These are phyloP conservation scores for Pseudotulostoma volvatum DNA, from an alignment of 495 filamentous ascomycete genomes.

Conservation along the genomic window DNA sequence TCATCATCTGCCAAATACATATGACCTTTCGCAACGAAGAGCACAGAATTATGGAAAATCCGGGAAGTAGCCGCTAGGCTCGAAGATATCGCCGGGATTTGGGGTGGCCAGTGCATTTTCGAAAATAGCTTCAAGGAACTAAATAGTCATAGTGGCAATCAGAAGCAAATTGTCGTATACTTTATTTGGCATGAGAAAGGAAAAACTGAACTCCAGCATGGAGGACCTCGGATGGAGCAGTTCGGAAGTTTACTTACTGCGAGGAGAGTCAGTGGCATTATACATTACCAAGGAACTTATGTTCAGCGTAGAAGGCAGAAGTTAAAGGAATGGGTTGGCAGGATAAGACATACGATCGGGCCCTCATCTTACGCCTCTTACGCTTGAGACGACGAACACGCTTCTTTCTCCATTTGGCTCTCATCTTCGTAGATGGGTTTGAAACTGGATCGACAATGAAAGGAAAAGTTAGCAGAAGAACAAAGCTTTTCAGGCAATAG, in stretches of 20 bases:
- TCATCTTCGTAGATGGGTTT: conserved; percentile 58
- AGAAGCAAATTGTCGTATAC: conserved; percentile 23
- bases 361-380: conserved; percentile 98
- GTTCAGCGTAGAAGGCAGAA: not conserved
- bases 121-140: too few species aligned
- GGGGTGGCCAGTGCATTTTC: too few species aligned
- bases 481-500: too few species aligned
- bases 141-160: conserved; percentile 21
- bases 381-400: conserved; percentile 91
- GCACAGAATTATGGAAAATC: too few species aligned
- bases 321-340: not conserved
- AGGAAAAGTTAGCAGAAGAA: too few species aligned
- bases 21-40: too few species aligned
- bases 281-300: not conserved
- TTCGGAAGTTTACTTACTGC: conserved; percentile 60
- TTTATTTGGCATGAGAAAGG: conserved; percentile 26
- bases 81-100: too few species aligned
- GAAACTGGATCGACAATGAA: conserved; percentile 13
- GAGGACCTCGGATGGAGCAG: conserved; percentile 43
- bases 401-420: conserved; percentile 99
- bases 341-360: conserved; percentile 61
- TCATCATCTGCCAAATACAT: too few species aligned
- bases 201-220: conserved; percentile 24
- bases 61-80: too few species aligned
- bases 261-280: conserved; percentile 1